Evolutionary conservation across 148 eudicot genomes (phyloP).

Genomic region (Pouteria glomerata): DNA sequence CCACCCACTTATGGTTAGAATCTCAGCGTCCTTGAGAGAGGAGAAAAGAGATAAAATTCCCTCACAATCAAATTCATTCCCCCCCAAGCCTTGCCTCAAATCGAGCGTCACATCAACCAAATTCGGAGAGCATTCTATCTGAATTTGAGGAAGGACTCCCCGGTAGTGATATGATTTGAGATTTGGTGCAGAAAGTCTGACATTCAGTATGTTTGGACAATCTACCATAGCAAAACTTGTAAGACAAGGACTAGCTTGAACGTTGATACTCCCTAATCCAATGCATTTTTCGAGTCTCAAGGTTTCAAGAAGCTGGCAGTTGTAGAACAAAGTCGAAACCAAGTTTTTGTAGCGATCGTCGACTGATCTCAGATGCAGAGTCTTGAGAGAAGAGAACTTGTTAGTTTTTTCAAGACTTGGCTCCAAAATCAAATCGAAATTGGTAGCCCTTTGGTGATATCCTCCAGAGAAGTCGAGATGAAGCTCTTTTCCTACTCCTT

Average conservation of each 20-base stretch:
- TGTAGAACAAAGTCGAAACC: constrained; percentile 1
- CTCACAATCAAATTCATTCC: constrained; percentile 19
- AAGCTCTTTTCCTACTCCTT: constrained; percentile 15
- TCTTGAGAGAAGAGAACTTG: constrained; percentile 6
- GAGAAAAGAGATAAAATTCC: constrained; percentile 17
- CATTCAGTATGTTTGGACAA: not conserved
- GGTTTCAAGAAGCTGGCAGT: not conserved
- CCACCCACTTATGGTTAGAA: constrained; percentile 19
- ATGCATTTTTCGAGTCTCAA: not conserved
- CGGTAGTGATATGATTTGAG: constrained; percentile 12
- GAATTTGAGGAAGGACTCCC: constrained; percentile 10
- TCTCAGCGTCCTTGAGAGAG: constrained; percentile 17
- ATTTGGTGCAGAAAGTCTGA: constrained; percentile 15
- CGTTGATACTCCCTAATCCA: constrained; percentile 8
- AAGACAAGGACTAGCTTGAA: constrained; percentile 9
- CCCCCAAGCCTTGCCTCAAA: constrained; percentile 13
- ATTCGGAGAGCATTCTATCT: not conserved
- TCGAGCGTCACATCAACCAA: constrained; percentile 17
- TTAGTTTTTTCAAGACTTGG: not conserved
- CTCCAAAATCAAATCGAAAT: constrained; percentile 9
- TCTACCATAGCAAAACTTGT: constrained; percentile 1
- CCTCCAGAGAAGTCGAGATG: constrained; percentile 9
- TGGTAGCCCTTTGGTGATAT: not conserved
- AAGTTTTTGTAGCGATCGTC: not conserved
- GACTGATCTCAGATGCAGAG: constrained; percentile 12